phyloP scores from a whole-genome alignment of 164 flowering plant genomes.

The Liriodendron chinense region DNA sequence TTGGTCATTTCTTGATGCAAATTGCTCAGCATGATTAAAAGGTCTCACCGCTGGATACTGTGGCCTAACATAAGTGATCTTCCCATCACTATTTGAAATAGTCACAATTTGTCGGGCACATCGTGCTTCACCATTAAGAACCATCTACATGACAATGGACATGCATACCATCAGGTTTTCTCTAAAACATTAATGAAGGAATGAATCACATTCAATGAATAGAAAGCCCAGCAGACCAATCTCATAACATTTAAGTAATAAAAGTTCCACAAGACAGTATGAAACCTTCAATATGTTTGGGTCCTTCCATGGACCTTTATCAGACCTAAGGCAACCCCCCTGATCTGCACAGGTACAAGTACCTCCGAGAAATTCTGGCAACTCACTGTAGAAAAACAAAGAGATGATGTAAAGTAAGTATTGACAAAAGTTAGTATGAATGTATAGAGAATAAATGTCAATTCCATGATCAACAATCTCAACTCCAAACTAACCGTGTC shows the following conservation, averaged over 20 bases:
- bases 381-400: constrained; percentile 48
- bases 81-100: constrained; percentile 74
- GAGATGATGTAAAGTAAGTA: not conserved
- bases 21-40: not conserved
- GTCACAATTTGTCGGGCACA: constrained; percentile 74
- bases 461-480: not conserved
- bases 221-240: not conserved
- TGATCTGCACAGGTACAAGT: constrained; percentile 37
- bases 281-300: constrained; percentile 39
- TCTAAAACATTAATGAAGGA: not conserved
- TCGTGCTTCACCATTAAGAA: constrained; percentile 58
- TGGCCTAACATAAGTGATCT: constrained; percentile 84
- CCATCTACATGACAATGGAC: constrained; percentile 31
- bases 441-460: not conserved
- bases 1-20: no score
- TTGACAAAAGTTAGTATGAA: not conserved
- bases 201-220: not conserved
- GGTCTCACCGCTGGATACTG: constrained; percentile 51
- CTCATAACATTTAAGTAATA: not conserved
- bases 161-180: not conserved
- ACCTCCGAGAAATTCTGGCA: constrained; percentile 58
- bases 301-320: constrained; percentile 50
- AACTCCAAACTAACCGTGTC: not conserved
- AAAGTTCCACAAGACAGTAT: not conserved
- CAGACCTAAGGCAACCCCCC: constrained; percentile 44